Base-by-base conservation (phyloP, 768 basidiomycete species). In the Lactifluus volemus region DNA sequence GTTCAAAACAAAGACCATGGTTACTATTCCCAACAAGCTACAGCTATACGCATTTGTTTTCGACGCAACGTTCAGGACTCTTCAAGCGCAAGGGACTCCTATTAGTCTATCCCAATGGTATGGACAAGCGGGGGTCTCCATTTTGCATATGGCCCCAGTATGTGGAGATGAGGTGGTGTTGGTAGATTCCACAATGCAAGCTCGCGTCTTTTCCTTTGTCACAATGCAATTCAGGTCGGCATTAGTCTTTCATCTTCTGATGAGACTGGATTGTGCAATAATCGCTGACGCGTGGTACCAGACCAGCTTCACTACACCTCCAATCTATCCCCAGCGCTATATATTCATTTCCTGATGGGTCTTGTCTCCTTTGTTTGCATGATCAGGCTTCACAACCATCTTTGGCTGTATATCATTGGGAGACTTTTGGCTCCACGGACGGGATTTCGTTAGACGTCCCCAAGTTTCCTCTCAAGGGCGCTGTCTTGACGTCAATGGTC, bases 161-260 rank as follows among this genome's bases (percentile, higher is more conserved):
- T 70, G 69, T 36, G 79, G 81, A 5, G 76, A 67, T 30, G 83
- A 85, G 59, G 55, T 85, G 4, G 64, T 80, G 0, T 64, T 85
- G 0, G 70, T 84, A 2, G 84, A 85, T 58, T 73, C 74, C 1
- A 65, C 59, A 2, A 69, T 70, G 0, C 73, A 74, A 9, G 77
- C 74, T 3, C 71, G 83, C 8, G 74, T 85, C 6, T 84, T 77
- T 61, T 85, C 83, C 1, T 65, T 84, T 48, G 68, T 79, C 1
- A 79, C 81, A 0, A 73, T 78, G 58, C 79, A 82, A 49, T 81
- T 82, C 57, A 70, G 83, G 83, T 84, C 34, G 32, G 74, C 63
- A 12, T 5, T 25, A 25, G 25, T 25, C 25, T 17, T 25, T 3
- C 1, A 38, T 5, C 2, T 1, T 10, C 42, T 25, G 47, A n/a